Percentiles rank a stretch among this genome's conserved stretches.
Evolutionary conservation across 2,329 filamentous ascomycete species (phyloP).

Genomic region (Penicillium sp.): DNA sequence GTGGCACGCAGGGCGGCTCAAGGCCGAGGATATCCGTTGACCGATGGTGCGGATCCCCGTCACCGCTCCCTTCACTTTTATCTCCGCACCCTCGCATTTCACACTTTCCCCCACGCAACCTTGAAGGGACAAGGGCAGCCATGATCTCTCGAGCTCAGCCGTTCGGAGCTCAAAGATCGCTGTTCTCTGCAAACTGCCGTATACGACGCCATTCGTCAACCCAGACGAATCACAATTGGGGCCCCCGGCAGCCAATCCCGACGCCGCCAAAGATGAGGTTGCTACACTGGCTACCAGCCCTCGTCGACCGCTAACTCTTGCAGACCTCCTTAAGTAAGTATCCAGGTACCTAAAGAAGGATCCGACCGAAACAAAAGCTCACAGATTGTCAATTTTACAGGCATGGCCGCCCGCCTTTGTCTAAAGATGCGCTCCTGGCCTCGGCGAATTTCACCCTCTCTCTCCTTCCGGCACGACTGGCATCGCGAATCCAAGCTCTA

Average conservation of each 20-base stretch:
- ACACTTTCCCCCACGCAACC: not conserved
- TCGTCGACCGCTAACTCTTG: conserved; percentile 77
- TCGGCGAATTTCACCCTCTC: conserved; percentile 96
- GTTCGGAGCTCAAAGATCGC: conserved; percentile 1
- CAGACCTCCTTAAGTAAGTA: conserved; percentile 79
- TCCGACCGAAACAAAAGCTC: not conserved
- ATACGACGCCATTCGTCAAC: conserved; percentile 19
- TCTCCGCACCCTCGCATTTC: conserved; percentile 6
- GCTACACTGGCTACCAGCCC: conserved; percentile 72
- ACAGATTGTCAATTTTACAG: conserved; percentile 34
- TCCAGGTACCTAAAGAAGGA: not conserved
- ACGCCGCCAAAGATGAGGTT: conserved; percentile 71
- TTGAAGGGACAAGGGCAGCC: conserved; percentile 7
- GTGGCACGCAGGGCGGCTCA: no score
- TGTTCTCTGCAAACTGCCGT: not conserved
- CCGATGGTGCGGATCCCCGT: conserved; percentile 12
- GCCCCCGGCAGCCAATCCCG: conserved; percentile 48
- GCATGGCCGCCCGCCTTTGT: conserved; percentile 80
- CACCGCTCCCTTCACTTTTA: conserved; percentile 12
- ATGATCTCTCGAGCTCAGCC: conserved; percentile 7
- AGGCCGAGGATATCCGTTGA: conserved; percentile 19
- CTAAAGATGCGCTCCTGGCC: conserved; percentile 72
- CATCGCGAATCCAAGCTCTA: conserved; percentile 88
- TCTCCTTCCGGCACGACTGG: conserved; percentile 85
- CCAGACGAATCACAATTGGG: conserved; percentile 30